Evolutionary conservation across 345 rosid species (phyloP).

Genomic region (Syzygium aqueum): DNA sequence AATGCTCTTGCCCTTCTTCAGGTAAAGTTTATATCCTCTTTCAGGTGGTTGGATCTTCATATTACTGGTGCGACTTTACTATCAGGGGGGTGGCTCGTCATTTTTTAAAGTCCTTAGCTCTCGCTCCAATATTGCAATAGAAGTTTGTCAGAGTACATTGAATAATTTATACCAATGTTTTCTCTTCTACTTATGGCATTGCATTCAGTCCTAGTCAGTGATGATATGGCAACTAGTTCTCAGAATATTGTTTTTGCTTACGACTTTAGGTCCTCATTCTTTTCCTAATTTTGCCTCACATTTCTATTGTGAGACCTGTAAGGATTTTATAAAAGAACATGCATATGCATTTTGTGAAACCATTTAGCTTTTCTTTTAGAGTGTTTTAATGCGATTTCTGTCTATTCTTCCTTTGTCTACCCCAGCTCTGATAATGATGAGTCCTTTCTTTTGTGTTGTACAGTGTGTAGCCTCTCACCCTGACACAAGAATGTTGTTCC

Average conservation of each 20-base stretch:
- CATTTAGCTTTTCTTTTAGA: background rate
- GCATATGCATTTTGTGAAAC: background rate
- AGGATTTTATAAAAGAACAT: background rate
- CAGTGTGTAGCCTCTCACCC: conserved; percentile 99
- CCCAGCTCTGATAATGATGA: background rate
- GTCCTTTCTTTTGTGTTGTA: conserved; percentile 7
- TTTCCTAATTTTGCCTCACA: background rate
- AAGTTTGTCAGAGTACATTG: background rate
- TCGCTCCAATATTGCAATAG: background rate
- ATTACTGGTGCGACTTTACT: background rate
- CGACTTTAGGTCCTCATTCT: background rate
- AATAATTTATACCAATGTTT: background rate
- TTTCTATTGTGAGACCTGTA: background rate
- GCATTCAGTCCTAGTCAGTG: background rate
- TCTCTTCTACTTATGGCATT: background rate
- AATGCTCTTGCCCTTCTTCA: conserved; percentile 99
- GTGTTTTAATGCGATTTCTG: background rate
- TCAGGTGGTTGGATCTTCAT: background rate
- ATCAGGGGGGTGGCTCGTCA: background rate
- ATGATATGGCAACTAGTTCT: background rate
- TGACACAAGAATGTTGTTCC: conserved; percentile 88
- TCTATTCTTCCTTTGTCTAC: background rate
- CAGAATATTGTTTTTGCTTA: background rate
- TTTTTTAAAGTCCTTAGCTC: background rate
- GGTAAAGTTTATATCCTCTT: conserved; percentile 22